A percentile compares a stretch with the other conserved stretches of the same genome.
Conservation (phyloP, 148 eudicot genomes). For the Spergularia marina region DNA sequence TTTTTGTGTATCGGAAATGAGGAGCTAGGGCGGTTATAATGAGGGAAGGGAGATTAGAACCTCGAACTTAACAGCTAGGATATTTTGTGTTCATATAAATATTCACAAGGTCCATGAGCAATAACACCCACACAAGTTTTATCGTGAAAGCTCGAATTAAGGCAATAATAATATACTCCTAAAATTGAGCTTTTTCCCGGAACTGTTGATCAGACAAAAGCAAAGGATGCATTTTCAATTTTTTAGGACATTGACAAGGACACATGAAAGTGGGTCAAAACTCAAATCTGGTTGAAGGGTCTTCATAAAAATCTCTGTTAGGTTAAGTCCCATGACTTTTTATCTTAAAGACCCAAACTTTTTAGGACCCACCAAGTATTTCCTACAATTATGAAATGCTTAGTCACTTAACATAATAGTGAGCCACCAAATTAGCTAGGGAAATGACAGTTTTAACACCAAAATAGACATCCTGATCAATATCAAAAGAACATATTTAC, state of each 20-base stretch:
- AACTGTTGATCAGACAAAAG: constrained; percentile 17
- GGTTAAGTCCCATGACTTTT: constrained; percentile 26
- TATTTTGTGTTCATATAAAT: neutral
- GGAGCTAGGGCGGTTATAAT: too few species aligned
- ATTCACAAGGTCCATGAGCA: neutral
- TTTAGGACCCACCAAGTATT: constrained; percentile 11
- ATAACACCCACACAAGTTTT: neutral
- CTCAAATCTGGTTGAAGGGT: constrained; percentile 20
- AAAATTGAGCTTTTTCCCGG: neutral
- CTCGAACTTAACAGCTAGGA: neutral
- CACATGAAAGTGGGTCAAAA: constrained; percentile 10
- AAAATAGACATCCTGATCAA: constrained; percentile 12
- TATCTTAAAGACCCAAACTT: neutral
- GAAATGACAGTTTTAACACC: neutral
- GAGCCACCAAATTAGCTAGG: neutral
- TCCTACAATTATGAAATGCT: neutral
- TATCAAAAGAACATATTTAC: neutral
- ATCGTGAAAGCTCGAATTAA: neutral
- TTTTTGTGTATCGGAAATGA: too few species aligned
- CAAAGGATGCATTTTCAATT: constrained; percentile 14
- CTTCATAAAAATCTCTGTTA: constrained; percentile 25
- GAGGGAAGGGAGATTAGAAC: neutral
- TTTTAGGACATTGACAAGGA: constrained; percentile 15
- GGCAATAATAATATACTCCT: neutral
- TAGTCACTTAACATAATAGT: neutral